phyloP scores from a whole-genome alignment of 1,139 yeast species.

The Sugiyamaella japonica region DNA sequence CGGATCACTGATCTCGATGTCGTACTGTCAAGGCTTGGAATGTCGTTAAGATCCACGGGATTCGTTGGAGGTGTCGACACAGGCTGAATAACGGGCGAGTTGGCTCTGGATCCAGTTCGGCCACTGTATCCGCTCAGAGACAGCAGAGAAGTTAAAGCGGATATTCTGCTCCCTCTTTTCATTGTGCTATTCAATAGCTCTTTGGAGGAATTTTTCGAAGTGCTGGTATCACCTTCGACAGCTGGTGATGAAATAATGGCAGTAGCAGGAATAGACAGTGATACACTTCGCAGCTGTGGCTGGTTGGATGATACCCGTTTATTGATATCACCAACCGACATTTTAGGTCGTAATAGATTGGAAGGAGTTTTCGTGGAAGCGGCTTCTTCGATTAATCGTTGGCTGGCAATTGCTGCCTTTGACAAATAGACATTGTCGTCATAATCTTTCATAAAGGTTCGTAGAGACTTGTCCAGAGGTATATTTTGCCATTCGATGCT shows the following conservation, averaged over 20 bases:
- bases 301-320: constrained; percentile 7
- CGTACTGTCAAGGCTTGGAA: constrained; percentile 1
- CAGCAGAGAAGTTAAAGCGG: constrained; percentile 30
- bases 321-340: constrained; percentile 17
- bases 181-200: constrained; percentile 29
- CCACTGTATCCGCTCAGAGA: constrained; percentile 18
- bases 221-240: constrained; percentile 10
- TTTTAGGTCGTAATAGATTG: constrained; percentile 26
- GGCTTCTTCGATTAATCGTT: constrained; percentile 31
- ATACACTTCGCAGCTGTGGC: constrained; percentile 21
- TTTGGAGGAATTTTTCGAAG: constrained; percentile 20
- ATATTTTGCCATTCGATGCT: constrained; percentile 47
- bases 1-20: not conserved
- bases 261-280: constrained; percentile 28
- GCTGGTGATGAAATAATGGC: constrained; percentile 29
- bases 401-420: constrained; percentile 28
- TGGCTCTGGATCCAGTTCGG: not conserved
- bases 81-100: constrained; percentile 14
- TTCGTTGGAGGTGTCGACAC: not conserved
- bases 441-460: constrained; percentile 59
- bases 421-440: constrained; percentile 48
- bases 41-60: constrained; percentile 1
- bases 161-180: constrained; percentile 22
- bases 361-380: constrained; percentile 27
- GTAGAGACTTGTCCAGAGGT: constrained; percentile 38